These are phyloP conservation scores for Gossypium sturtianum DNA, from an alignment of 345 rosid species.

Conservation along the genomic window DNA sequence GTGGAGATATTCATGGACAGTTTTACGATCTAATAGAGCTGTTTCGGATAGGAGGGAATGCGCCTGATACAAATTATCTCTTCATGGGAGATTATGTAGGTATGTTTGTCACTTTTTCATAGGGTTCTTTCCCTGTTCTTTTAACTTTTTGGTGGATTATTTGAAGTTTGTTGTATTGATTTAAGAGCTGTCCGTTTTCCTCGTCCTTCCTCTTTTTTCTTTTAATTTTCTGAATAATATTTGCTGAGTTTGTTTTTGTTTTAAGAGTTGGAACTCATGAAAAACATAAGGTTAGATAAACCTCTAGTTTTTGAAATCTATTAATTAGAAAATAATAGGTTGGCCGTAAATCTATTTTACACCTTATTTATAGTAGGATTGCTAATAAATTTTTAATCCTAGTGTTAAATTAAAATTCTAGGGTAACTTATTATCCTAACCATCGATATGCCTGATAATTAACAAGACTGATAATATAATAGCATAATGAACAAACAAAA, in stretches of 20 bases:
- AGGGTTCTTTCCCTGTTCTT: neutral
- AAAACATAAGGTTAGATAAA: neutral
- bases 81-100: conserved; percentile 99
- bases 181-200: neutral
- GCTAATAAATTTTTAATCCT: neutral
- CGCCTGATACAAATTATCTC: conserved; percentile 96
- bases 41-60: conserved; percentile 86
- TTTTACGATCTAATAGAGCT: conserved; percentile 96
- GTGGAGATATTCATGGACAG: conserved; percentile 99
- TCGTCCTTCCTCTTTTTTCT: neutral
- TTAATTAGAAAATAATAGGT: neutral
- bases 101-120: conserved; percentile 27
- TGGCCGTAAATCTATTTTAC: neutral
- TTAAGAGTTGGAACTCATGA: neutral
- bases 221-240: neutral
- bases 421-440: neutral
- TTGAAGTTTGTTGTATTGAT: neutral
- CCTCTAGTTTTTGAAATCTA: neutral
- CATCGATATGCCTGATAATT: neutral
- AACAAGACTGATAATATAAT: neutral
- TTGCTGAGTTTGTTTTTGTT: neutral
- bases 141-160: neutral
- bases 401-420: neutral
- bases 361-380: neutral
- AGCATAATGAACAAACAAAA: neutral